phyloP scores from a whole-genome alignment of 148 eudicot genomes.

The Mesembryanthemum crystallinum region DNA sequence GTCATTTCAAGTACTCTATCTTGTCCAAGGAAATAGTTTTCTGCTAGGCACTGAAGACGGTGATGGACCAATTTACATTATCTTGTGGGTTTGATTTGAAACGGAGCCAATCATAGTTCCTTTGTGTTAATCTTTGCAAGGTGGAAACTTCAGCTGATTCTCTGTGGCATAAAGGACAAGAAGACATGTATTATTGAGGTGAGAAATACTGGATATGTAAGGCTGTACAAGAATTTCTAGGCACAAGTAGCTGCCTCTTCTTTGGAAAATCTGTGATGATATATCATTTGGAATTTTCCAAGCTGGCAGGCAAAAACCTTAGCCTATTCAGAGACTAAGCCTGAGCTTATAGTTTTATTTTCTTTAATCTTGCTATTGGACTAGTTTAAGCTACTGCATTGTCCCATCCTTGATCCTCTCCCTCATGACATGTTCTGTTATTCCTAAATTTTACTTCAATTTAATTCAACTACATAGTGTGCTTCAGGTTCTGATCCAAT shows the following conservation, averaged over 20 bases:
- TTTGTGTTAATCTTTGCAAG: background rate
- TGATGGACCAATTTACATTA: background rate
- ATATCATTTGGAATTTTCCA: background rate
- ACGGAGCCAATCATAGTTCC: background rate
- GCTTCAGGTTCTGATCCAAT: background rate
- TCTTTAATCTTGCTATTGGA: background rate
- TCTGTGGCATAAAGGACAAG: background rate
- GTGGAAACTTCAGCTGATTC: background rate
- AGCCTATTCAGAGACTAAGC: no score
- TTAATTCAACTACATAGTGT: background rate
- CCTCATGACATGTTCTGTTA: no score
- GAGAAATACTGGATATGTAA: background rate
- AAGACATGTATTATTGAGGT: background rate
- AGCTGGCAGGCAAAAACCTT: background rate
- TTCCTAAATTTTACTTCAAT: background rate
- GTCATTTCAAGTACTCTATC: background rate
- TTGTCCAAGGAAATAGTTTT: background rate
- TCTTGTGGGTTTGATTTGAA: background rate
- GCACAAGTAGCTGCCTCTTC: background rate
- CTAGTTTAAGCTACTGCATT: background rate
- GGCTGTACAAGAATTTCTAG: background rate
- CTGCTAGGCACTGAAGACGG: background rate
- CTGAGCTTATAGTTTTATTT: background rate
- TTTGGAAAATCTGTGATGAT: background rate
- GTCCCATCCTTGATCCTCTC: background rate